phyloP scores from a whole-genome alignment of 495 filamentous ascomycete genomes.

The Daldinia grandis region DNA sequence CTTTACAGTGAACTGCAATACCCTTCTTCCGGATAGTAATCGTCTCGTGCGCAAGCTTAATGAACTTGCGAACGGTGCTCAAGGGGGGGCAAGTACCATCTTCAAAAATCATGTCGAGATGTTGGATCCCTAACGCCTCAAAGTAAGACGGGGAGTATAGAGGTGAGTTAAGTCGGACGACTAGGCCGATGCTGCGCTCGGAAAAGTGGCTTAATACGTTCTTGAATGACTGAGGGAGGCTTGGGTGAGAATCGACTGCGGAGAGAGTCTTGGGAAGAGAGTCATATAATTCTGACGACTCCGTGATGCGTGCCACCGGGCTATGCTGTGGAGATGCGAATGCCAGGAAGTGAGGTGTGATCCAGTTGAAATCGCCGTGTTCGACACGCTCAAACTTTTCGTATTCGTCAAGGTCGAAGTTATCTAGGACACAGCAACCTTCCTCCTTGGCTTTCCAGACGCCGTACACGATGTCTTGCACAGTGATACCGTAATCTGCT shows the following conservation, averaged over 20 bases:
- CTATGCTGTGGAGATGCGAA: slow-evolving; percentile 93
- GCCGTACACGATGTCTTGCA: slow-evolving; percentile 97
- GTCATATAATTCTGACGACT: slow-evolving; percentile 74
- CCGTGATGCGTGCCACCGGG: slow-evolving; percentile 73
- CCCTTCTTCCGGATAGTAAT: slow-evolving; percentile 86
- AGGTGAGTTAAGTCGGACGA: slow-evolving; percentile 94
- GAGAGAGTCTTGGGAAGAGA: slow-evolving; percentile 73
- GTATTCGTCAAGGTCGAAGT: slow-evolving; percentile 96
- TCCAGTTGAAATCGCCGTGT: slow-evolving; percentile 99
- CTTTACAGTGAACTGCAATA: slow-evolving; percentile 98
- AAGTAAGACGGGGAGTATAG: slow-evolving; percentile 97
- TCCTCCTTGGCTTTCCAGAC: slow-evolving; percentile 99
- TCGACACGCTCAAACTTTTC: slow-evolving; percentile 95
- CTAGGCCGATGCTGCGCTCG: slow-evolving; percentile 85
- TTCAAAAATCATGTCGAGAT: slow-evolving; percentile 99
- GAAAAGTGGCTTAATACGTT: slow-evolving; percentile 92
- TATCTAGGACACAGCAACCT: slow-evolving; percentile 82
- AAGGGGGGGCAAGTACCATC: slow-evolving; percentile 95
- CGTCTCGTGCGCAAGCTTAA: slow-evolving; percentile 91
- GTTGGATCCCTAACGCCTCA: slow-evolving; percentile 90
- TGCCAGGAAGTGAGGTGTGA: slow-evolving; percentile 92
- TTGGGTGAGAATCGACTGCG: slow-evolving; percentile 68
- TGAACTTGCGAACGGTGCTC: slow-evolving; percentile 86
- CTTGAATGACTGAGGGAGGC: slow-evolving; percentile 84
- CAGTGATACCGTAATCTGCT: slow-evolving; percentile 91